These are phyloP conservation scores for Annulohypoxylon truncatum DNA, from an alignment of 2,329 filamentous ascomycete species.

Conservation along the genomic window DNA sequence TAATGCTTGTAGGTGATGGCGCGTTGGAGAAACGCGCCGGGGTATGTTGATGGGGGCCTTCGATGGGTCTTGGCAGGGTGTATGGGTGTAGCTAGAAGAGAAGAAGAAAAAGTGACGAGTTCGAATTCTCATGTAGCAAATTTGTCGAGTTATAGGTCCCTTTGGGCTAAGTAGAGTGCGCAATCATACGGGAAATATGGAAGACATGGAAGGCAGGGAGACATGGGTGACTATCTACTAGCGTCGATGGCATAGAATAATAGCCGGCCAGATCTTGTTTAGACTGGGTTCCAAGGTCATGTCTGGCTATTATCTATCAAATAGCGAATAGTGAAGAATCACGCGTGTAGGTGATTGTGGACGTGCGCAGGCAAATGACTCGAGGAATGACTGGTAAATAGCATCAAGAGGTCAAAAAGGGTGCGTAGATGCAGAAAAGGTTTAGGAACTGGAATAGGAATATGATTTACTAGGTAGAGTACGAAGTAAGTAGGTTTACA, in stretches of 20 bases:
- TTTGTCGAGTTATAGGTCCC: conserved; percentile 22
- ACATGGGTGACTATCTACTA: conserved; percentile 6
- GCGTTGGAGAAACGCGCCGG: conserved; percentile 32
- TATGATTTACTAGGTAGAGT: neutral
- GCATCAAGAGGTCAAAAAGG: neutral
- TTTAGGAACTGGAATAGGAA: neutral
- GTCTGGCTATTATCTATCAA: conserved; percentile 3
- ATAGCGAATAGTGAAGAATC: conserved; percentile 1
- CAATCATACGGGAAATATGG: conserved; percentile 25
- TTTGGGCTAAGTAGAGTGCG: conserved; percentile 5
- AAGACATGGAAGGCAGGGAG: conserved; percentile 4
- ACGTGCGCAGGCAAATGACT: conserved; percentile 30
- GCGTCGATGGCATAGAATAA: conserved; percentile 22
- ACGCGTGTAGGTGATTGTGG: conserved; percentile 15
- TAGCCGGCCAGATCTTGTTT: conserved; percentile 23
- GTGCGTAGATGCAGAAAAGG: conserved; percentile 5
- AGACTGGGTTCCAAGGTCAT: neutral
- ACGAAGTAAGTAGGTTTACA: conserved; percentile 13
- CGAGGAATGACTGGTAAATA: conserved; percentile 11
- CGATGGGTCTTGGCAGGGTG: conserved; percentile 30
- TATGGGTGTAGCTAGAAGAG: conserved; percentile 2
- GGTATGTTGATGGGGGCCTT: conserved; percentile 14
- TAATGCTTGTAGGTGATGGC: conserved; percentile 21
- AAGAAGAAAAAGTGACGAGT: conserved; percentile 13
- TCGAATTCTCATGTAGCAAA: conserved; percentile 20